Evolutionary conservation across 176 grass and related monocot species (phyloP).

Genomic region (Otatea glauca): DNA sequence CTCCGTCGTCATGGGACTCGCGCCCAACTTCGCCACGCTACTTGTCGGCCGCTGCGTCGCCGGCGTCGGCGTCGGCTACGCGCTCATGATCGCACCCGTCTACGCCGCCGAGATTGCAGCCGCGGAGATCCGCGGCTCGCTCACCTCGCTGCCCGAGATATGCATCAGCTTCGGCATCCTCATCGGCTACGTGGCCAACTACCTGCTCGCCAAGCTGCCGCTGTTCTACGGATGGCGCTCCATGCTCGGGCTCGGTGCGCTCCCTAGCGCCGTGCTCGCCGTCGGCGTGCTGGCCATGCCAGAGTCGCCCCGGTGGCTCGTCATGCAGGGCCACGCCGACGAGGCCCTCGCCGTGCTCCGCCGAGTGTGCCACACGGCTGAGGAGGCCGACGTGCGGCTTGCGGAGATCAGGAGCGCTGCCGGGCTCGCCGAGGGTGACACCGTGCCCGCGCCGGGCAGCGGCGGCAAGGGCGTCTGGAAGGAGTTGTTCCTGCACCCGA

Average conservation of each 20-base stretch:
- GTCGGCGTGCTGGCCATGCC: constrained; percentile 44
- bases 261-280: constrained; percentile 20
- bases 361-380: neutral
- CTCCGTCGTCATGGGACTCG: no score
- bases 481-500: constrained; percentile 58
- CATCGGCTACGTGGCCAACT: no score
- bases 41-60: no score
- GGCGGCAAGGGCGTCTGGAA: constrained; percentile 54
- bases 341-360: constrained; percentile 38
- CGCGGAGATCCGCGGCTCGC: neutral
- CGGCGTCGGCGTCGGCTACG: no score
- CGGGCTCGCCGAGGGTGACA: neutral
- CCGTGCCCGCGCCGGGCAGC: neutral
- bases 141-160: no score
- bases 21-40: no score
- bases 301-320: constrained; percentile 59
- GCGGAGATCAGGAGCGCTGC: constrained; percentile 45
- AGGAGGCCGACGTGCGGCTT: constrained; percentile 48
- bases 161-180: no score
- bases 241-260: constrained; percentile 36
- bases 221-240: constrained; percentile 20
- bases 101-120: constrained; percentile 40
- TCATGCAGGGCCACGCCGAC: constrained; percentile 39
- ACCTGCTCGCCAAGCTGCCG: no score
- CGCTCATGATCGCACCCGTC: no score